phyloP scores from a whole-genome alignment of 2,329 filamentous ascomycete genomes.

The Graphium sp. region DNA sequence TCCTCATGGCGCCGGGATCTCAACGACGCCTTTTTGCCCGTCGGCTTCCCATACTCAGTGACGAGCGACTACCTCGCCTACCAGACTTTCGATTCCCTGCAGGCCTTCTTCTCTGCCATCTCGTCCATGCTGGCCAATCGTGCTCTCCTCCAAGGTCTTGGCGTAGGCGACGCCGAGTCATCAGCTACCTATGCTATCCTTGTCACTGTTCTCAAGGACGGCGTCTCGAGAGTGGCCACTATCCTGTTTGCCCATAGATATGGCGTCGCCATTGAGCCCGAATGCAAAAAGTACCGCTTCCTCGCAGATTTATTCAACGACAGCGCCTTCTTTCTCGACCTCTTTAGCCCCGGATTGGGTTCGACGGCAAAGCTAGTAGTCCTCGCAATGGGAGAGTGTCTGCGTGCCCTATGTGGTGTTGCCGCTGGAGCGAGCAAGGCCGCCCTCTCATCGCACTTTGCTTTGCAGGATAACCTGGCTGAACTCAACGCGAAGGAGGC shows the following conservation, averaged over 20 bases:
- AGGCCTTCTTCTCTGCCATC: constrained; percentile 73
- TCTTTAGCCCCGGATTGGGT: constrained; percentile 59
- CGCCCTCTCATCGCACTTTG: constrained; percentile 82
- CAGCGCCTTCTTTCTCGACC: constrained; percentile 69
- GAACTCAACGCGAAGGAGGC: constrained; percentile 93
- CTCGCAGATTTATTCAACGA: constrained; percentile 84
- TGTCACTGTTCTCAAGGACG: constrained; percentile 69
- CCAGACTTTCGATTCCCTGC: constrained; percentile 55
- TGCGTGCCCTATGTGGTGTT: constrained; percentile 63
- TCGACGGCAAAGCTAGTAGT: constrained; percentile 28
- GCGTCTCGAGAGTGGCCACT: constrained; percentile 64
- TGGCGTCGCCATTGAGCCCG: constrained; percentile 69
- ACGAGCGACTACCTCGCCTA: constrained; percentile 70
- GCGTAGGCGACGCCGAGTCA: constrained; percentile 65
- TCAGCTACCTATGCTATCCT: constrained; percentile 69
- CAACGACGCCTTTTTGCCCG: constrained; percentile 60
- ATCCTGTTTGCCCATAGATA: constrained; percentile 74
- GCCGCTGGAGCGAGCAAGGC: constrained; percentile 84
- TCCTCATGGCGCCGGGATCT: constrained; percentile 24
- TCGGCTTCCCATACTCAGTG: constrained; percentile 78
- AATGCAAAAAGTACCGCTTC: constrained; percentile 80
- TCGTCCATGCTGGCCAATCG: constrained; percentile 64
- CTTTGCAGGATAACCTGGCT: constrained; percentile 68
- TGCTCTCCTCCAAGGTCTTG: constrained; percentile 64
- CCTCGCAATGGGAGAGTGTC: constrained; percentile 30